Percentiles rank a stretch among this genome's conserved stretches.
Evolutionary conservation across 345 rosid genomes (phyloP).

Genomic region (rapeseed (Brassica napus)): DNA sequence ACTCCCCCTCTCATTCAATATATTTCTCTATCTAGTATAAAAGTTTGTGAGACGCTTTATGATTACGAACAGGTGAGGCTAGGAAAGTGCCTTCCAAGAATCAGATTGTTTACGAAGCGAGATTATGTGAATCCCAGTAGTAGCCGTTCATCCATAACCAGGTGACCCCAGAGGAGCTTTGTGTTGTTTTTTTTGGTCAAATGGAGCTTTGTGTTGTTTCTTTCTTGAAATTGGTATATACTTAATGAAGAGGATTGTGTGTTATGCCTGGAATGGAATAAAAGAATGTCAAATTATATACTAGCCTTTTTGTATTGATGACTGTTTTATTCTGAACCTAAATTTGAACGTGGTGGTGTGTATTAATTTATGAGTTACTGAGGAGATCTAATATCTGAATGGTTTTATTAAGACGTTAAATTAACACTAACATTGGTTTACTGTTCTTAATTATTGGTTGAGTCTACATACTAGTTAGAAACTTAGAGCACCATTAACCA

Average conservation of each 20-base stretch:
- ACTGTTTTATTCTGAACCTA: not conserved
- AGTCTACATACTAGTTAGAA: not conserved
- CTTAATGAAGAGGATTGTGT: not conserved
- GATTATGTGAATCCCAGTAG: slow-evolving; percentile 55
- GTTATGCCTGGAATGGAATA: not conserved
- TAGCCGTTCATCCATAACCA: slow-evolving; percentile 51
- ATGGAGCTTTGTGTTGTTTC: no score
- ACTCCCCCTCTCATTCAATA: not conserved
- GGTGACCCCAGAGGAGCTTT: slow-evolving; percentile 26
- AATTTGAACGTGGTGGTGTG: not conserved
- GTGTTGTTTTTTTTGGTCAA: not conserved
- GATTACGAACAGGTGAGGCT: slow-evolving; percentile 47
- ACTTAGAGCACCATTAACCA: no score
- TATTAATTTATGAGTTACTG: not conserved
- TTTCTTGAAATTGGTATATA: no score
- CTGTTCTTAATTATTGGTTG: not conserved
- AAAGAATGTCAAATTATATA: no score
- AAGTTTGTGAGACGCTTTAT: not conserved
- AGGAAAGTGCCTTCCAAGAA: slow-evolving; percentile 52
- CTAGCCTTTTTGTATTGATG: not conserved
- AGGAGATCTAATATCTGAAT: not conserved
- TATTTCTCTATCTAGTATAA: no score
- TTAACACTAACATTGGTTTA: not conserved
- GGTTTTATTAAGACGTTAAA: not conserved
- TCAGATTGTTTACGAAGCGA: slow-evolving; percentile 48